Conservation (phyloP, 2,329 filamentous ascomycete species). For the Penicillium capsulatum region DNA sequence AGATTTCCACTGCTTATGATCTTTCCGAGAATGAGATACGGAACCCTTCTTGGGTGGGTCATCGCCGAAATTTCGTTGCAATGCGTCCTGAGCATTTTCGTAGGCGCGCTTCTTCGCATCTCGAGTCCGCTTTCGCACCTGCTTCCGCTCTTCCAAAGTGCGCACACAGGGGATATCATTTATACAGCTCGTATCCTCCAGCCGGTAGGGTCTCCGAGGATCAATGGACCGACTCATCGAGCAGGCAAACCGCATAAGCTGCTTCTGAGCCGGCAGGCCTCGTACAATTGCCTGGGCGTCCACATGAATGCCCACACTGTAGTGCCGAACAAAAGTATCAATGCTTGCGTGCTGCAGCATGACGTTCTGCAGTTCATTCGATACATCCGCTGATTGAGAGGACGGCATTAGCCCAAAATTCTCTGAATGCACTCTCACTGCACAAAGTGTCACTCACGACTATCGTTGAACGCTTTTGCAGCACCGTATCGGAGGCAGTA, state of each 20-base stretch:
- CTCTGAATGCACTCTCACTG: neutral
- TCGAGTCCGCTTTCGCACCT: conserved; percentile 14
- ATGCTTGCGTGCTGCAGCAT: conserved; percentile 24
- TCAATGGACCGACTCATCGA: conserved; percentile 28
- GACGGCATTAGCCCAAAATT: conserved; percentile 5
- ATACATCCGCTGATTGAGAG: conserved; percentile 19
- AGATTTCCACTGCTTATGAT: conserved; percentile 9
- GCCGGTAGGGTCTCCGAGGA: conserved; percentile 19
- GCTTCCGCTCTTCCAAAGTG: conserved; percentile 17
- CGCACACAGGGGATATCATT: conserved; percentile 20
- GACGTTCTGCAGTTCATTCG: conserved; percentile 21
- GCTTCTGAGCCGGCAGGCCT: conserved; percentile 19
- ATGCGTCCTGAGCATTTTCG: conserved; percentile 13
- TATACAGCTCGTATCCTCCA: conserved; percentile 25
- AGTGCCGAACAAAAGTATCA: conserved; percentile 26
- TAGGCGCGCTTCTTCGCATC: conserved; percentile 17
- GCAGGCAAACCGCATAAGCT: conserved; percentile 23
- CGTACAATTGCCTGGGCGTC: conserved; percentile 25
- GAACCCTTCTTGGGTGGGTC: conserved; percentile 1
- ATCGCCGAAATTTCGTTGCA: conserved; percentile 11
- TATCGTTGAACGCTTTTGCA: conserved; percentile 39
- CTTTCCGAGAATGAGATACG: too few relatives aligned
- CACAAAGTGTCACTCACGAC: conserved; percentile 32
- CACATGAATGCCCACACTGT: conserved; percentile 26
- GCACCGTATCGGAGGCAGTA: conserved; percentile 35